phyloP scores from a whole-genome alignment of 2,329 filamentous ascomycete species.

The Exophiala lecanii-corni region DNA sequence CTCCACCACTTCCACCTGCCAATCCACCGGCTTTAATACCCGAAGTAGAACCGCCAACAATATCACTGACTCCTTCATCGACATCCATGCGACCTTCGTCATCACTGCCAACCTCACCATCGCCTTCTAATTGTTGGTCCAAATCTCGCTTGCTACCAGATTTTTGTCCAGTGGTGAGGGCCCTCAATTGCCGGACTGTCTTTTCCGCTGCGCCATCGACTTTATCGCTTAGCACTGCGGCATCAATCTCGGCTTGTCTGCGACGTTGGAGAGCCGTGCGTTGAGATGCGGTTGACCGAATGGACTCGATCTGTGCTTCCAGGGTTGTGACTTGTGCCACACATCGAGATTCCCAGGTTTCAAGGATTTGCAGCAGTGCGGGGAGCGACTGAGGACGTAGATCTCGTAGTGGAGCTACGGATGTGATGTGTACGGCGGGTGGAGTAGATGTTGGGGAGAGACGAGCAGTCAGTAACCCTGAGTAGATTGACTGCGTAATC shows the following conservation, averaged over 20 bases:
- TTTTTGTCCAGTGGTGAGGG: constrained; percentile 5
- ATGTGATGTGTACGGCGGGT: constrained; percentile 69
- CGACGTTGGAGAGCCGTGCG: constrained; percentile 49
- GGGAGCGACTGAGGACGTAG: constrained; percentile 69
- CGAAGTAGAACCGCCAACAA: background rate
- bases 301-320: constrained; percentile 65
- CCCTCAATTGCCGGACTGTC: constrained; percentile 14
- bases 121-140: constrained; percentile 35
- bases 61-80: constrained; percentile 30
- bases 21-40: background rate
- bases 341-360: constrained; percentile 75
- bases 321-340: constrained; percentile 67
- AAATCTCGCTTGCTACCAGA: constrained; percentile 39
- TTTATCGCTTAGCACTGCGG: constrained; percentile 43
- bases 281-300: constrained; percentile 56
- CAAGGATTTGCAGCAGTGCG: constrained; percentile 62
- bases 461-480: constrained; percentile 73
- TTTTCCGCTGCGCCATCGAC: constrained; percentile 22
- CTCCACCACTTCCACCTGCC: constrained; percentile 2
- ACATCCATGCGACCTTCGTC: constrained; percentile 25
- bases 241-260: constrained; percentile 47
- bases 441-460: constrained; percentile 82
- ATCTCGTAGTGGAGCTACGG: constrained; percentile 81
- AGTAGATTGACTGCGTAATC: constrained; percentile 82
- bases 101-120: constrained; percentile 29